Evolutionary conservation across 768 basidiomycete genomes (phyloP).

Genomic region (Boletus subcaerulescens): DNA sequence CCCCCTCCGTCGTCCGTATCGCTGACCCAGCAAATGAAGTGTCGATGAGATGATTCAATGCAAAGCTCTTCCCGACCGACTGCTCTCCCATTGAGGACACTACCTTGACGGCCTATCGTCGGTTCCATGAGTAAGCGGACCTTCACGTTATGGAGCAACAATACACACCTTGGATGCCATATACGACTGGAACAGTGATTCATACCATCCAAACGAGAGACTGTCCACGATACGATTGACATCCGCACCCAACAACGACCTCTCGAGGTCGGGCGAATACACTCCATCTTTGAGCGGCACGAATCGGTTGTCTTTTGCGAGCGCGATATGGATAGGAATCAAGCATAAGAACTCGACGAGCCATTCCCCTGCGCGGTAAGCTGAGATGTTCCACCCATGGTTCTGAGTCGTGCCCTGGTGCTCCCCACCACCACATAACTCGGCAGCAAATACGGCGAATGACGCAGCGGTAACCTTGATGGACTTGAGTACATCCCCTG

Average conservation of each 20-base stretch:
- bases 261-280: constrained; percentile 47
- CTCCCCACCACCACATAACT: constrained; percentile 1
- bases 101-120: constrained; percentile 52
- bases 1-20: constrained; percentile 63
- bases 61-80: constrained; percentile 60
- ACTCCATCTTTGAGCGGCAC: constrained; percentile 60
- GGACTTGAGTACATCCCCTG: constrained; percentile 40
- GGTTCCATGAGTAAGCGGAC: background rate
- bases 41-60: constrained; percentile 58
- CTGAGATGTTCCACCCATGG: constrained; percentile 32
- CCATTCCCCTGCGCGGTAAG: constrained; percentile 56
- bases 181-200: constrained; percentile 60
- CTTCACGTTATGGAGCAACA: rapidly evolving
- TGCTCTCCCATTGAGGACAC: constrained; percentile 72
- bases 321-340: constrained; percentile 62
- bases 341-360: constrained; percentile 57
- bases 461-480: constrained; percentile 34
- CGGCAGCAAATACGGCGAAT: constrained; percentile 26
- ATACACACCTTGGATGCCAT: constrained; percentile 49
- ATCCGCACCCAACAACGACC: constrained; percentile 54
- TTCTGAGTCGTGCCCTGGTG: background rate
- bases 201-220: constrained; percentile 63
- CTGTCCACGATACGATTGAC: constrained; percentile 54
- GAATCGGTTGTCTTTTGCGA: constrained; percentile 59
- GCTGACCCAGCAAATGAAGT: constrained; percentile 65